A percentile compares a stretch with the other conserved stretches of the same genome.
These are phyloP conservation scores for Oryza coarctata DNA, from an alignment of 176 grass and related monocot species.

Conservation along the genomic window DNA sequence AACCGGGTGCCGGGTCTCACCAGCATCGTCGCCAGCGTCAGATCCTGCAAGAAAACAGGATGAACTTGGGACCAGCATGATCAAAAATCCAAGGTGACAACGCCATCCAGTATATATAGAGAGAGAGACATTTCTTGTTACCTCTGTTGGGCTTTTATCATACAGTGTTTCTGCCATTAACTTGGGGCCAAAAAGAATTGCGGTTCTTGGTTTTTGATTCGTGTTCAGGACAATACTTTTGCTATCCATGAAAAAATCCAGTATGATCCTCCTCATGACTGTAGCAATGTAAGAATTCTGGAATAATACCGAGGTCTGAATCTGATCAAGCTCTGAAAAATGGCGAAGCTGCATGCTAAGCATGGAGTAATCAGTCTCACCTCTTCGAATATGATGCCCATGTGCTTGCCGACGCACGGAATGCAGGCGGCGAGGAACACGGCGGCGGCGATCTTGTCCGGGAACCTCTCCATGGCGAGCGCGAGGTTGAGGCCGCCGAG, in stretches of 20 bases:
- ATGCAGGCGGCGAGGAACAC: slow-evolving; percentile 45
- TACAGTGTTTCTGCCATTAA: slow-evolving; percentile 35
- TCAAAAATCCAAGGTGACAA: neutral
- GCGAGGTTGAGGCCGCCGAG: slow-evolving; percentile 38
- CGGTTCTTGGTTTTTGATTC: neutral
- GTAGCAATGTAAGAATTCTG: neutral
- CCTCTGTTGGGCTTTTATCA: slow-evolving; percentile 29
- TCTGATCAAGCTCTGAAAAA: neutral
- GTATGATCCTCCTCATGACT: slow-evolving; percentile 28
- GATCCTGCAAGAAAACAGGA: slow-evolving; percentile 2
- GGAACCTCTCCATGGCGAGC: slow-evolving; percentile 53
- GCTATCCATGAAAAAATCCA: slow-evolving; percentile 48
- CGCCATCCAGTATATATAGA: too few species aligned
- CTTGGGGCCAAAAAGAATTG: slow-evolving; percentile 23
- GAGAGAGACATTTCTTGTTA: neutral
- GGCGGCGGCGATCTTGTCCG: slow-evolving; percentile 38
- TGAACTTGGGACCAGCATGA: too few species aligned
- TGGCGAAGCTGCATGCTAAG: neutral
- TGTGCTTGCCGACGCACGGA: slow-evolving; percentile 31
- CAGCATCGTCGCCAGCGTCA: slow-evolving; percentile 45
- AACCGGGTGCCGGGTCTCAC: slow-evolving; percentile 37
- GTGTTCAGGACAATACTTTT: slow-evolving; percentile 12
- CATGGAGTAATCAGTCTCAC: neutral
- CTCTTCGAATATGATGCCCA: slow-evolving; percentile 25
- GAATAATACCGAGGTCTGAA: neutral